Evolutionary conservation across 2,329 filamentous ascomycete genomes (phyloP).

Genomic region (Sporothrix pallida): DNA sequence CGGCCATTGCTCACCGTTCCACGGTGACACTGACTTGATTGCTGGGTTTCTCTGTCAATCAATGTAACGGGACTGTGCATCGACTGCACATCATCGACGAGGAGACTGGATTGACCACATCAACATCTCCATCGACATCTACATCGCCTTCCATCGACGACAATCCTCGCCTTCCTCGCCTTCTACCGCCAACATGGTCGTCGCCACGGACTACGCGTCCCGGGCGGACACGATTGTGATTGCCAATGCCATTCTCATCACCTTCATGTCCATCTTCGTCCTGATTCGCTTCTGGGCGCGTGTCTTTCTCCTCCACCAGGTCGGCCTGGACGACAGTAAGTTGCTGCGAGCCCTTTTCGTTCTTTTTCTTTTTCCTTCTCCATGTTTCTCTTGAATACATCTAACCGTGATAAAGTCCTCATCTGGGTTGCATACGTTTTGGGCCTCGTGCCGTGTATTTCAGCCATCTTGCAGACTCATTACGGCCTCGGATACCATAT

Average conservation of each 20-base stretch:
- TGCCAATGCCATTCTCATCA: conserved; percentile 6
- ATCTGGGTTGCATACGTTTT: conserved; percentile 5
- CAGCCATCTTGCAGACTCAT: neutral
- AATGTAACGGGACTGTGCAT: neutral
- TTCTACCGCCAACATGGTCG: neutral
- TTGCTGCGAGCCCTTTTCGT: neutral
- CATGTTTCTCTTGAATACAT: neutral
- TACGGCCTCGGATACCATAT: conserved; percentile 21
- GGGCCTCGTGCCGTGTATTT: neutral
- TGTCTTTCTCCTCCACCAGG: neutral
- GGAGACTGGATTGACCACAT: too few relatives aligned
- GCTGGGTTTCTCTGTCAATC: neutral
- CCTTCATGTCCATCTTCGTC: conserved; percentile 11
- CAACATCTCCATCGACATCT: too few relatives aligned
- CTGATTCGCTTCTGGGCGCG: conserved; percentile 23
- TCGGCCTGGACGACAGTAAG: conserved; percentile 22
- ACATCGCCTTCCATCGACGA: too few relatives aligned
- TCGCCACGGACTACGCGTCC: conserved; percentile 13
- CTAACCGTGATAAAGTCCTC: neutral
- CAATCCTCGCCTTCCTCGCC: too few relatives aligned
- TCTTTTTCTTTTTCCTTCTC: too few relatives aligned
- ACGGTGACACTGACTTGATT: neutral
- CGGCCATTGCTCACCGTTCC: conserved; percentile 7
- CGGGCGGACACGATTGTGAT: conserved; percentile 4
- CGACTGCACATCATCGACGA: neutral